Evolutionary conservation across 2,329 filamentous ascomycete species (phyloP).

Genomic region (Fusarium decemcellulare): DNA sequence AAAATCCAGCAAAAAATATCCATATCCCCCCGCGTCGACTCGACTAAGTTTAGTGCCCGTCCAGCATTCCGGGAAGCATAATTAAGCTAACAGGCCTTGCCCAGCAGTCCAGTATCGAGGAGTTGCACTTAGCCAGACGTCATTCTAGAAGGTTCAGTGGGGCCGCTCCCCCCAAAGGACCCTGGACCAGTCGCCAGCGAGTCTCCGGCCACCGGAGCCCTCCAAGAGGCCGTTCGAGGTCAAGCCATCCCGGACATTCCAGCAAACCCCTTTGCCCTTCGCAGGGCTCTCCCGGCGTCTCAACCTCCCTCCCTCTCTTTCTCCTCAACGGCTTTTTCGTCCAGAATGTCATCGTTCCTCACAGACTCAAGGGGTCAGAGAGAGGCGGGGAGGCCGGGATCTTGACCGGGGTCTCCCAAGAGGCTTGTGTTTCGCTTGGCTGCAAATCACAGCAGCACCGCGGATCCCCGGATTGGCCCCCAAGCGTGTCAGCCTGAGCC

Average conservation of each 20-base stretch:
- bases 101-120: constrained; percentile 48
- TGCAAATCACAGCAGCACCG: constrained; percentile 38
- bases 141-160: constrained; percentile 64
- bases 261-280: constrained; percentile 2
- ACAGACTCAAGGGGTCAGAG: constrained; percentile 15
- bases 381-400: constrained; percentile 21
- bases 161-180: constrained; percentile 34
- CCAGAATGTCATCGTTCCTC: constrained; percentile 8
- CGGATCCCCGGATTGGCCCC: constrained; percentile 31
- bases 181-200: constrained; percentile 21
- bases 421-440: constrained; percentile 39
- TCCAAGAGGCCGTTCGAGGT: neutral
- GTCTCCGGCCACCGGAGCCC: neutral
- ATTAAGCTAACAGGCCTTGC: constrained; percentile 18
- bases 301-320: neutral
- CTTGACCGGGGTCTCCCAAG: constrained; percentile 3
- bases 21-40: constrained; percentile 28
- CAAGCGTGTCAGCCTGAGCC: constrained; percentile 20
- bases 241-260: neutral
- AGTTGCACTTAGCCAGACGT: constrained; percentile 52
- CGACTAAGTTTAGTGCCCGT: constrained; percentile 45
- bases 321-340: constrained; percentile 21
- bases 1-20: constrained; percentile 12
- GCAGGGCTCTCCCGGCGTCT: constrained; percentile 18
- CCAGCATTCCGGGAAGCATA: constrained; percentile 25